Base-by-base conservation (phyloP, 2,329 filamentous ascomycete genomes). In the Sclerotinia glacialis region DNA sequence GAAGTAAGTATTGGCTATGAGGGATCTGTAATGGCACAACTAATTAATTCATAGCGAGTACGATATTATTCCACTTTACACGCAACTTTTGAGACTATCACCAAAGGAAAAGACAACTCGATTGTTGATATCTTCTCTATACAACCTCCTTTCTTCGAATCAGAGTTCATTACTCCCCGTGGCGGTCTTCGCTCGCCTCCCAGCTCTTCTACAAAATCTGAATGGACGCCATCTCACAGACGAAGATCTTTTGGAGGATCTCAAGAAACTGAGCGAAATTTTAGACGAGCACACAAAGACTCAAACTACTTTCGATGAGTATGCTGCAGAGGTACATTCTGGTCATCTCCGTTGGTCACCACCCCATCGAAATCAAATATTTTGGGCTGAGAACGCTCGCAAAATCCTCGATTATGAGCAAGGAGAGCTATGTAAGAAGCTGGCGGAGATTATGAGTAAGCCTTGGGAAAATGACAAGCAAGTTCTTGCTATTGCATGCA, bases 41-140 rank as follows among this genome's bases (percentile, higher is more conserved):
- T 79, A 78, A 74, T 75, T 67, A 55, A 21, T n/a, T 68, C 55
- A 47, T 71, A 96, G 93, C 72, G 93, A 97, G 79, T 92, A 97
- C 79, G 93, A 98, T 75, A 89, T 98, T 72, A 85, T 98, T 70
- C 85, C 93, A 56, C 86, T 98, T 54, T 97, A 97, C 78, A 93
- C 91, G n/a, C 91, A 96, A 71, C 88, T 99, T 47, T 83, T 99
- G 65, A 90, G 93, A 65, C 83, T 97, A 52, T 98, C 95, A 2
- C 93, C 94, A 54, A 99, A 99, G 79, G 95, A 98, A 78, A 99
- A 99, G 83, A 98, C 94, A 1, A 98, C 94, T 0, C 89, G 95
- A 40, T 85, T 99, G 64, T 86, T 97, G 55, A 84, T 98, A 54
- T 93, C 93, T 12, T 97, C 94, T 9, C 85, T 99, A 50, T 86